A percentile compares a stretch with the other conserved stretches of the same genome.
Evolutionary conservation across 192 early-diverging fungal genomes (phyloP).

Genomic region (Backusella luteola): DNA sequence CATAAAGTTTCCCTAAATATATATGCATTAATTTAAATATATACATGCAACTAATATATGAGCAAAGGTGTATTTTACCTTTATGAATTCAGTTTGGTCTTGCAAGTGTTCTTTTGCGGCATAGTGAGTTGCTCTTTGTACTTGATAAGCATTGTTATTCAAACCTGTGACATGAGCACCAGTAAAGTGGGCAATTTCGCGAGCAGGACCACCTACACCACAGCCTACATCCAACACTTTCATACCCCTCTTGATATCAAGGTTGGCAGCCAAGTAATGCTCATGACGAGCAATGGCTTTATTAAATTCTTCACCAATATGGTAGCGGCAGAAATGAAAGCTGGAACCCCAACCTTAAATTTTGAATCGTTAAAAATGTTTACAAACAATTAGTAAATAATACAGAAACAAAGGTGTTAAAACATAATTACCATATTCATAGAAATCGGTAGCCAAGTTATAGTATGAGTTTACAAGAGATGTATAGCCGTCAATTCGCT

Average conservation of each 20-base stretch:
- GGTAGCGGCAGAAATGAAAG: constrained; percentile 91
- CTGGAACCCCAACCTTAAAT: constrained; percentile 80
- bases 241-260: constrained; percentile 65
- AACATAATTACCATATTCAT: constrained; percentile 54
- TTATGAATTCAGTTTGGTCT: constrained; percentile 46
- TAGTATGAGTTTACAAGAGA: constrained; percentile 79
- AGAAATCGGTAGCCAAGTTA: constrained; percentile 82
- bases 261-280: constrained; percentile 80
- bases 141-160: constrained; percentile 97
- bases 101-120: constrained; percentile 66
- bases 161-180: constrained; percentile 87
- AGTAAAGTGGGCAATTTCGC: constrained; percentile 89
- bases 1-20: constrained; percentile 81
- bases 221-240: constrained; percentile 91
- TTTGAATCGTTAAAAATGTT: not conserved
- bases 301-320: constrained; percentile 70
- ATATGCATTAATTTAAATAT: not conserved
- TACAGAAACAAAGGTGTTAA: not conserved
- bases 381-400: not conserved
- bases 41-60: not conserved
- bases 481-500: constrained; percentile 61
- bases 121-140: constrained; percentile 73
- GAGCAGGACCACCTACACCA: constrained; percentile 92
- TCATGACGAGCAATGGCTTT: constrained; percentile 90
- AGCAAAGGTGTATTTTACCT: constrained; percentile 23